Percentiles rank a stretch among this genome's conserved stretches.
Evolutionary conservation across 345 rosid species (phyloP).

Genomic region (Melaleuca alternifolia): DNA sequence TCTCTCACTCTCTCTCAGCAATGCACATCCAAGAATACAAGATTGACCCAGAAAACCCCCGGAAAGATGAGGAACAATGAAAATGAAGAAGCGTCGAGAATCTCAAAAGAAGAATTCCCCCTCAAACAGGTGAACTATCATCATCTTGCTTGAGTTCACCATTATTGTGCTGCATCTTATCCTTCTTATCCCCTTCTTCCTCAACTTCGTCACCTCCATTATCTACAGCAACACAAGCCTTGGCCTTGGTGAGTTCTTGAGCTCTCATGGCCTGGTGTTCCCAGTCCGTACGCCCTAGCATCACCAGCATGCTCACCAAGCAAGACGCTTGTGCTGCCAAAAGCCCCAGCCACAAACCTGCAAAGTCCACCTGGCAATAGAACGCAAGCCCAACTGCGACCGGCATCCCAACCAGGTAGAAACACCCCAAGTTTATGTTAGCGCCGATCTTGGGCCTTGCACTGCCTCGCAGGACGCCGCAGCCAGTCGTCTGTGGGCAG

Average conservation of each 20-base stretch:
- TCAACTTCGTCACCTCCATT: not conserved
- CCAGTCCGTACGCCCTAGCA: constrained; percentile 11
- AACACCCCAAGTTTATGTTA: constrained; percentile 22
- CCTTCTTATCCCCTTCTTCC: not conserved
- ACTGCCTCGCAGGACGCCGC: constrained; percentile 24
- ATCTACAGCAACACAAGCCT: not conserved
- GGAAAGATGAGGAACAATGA: not conserved
- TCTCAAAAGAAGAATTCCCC: no score
- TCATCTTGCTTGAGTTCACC: not conserved
- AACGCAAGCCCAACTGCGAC: constrained; percentile 17
- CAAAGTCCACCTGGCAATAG: constrained; percentile 1
- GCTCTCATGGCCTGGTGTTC: constrained; percentile 9
- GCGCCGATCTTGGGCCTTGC: constrained; percentile 35
- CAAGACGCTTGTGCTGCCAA: constrained; percentile 15
- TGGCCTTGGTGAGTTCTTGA: constrained; percentile 2
- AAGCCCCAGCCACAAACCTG: constrained; percentile 16
- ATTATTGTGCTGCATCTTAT: not conserved
- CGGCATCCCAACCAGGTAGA: constrained; percentile 31
- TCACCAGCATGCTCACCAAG: constrained; percentile 5
- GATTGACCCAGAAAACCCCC: not conserved
- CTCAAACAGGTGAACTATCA: not conserved
- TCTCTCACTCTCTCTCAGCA: not conserved
- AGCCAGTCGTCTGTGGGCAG: constrained; percentile 22
- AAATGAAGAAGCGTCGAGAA: not conserved
- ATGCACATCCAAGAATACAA: not conserved